Percentiles rank a stretch among this genome's conserved stretches.
phyloP scores from a whole-genome alignment of 2,329 filamentous ascomycete species.

The Pestalotiopsis sp. region DNA sequence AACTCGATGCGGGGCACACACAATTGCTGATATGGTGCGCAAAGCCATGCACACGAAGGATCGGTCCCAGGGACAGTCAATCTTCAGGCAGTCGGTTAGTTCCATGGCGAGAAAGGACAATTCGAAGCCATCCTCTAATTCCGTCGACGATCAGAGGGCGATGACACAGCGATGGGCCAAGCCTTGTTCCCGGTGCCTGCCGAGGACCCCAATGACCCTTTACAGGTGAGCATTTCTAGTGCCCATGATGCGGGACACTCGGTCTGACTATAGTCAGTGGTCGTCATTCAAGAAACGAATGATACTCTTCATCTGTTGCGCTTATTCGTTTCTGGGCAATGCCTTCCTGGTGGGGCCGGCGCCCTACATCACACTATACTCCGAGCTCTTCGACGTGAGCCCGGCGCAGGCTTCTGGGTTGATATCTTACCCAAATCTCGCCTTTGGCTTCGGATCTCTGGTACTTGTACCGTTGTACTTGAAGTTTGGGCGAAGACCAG shows the following conservation, averaged over 20 bases:
- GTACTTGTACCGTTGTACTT: conserved; percentile 60
- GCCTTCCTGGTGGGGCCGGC: conserved; percentile 58
- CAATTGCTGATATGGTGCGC: background rate
- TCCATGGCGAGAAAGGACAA: background rate
- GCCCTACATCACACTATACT: conserved; percentile 59
- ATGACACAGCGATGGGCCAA: conserved; percentile 62
- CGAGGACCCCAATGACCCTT: conserved; percentile 63
- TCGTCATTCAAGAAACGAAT: conserved; percentile 55
- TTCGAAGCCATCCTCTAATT: background rate
- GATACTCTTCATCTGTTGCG: conserved; percentile 55
- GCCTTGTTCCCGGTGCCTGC: conserved; percentile 63
- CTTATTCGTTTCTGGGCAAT: conserved; percentile 63
- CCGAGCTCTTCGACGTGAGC: conserved; percentile 53
- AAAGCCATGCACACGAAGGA: conserved; percentile 29
- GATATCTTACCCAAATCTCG: conserved; percentile 62
- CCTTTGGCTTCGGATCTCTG: conserved; percentile 60
- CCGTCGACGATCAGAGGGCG: conserved; percentile 45
- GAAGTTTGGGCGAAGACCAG: conserved; percentile 44
- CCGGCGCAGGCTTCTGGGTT: conserved; percentile 55
- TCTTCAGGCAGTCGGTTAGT: conserved; percentile 33
- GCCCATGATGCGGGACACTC: background rate
- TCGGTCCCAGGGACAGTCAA: conserved; percentile 29
- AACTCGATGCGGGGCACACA: background rate
- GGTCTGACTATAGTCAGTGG: conserved; percentile 43
- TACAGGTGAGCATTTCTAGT: conserved; percentile 39